Percentiles rank a stretch among this genome's conserved stretches.
Evolutionary conservation across 2,329 filamentous ascomycete species (phyloP).

Genomic region (Dothistroma septosporum): DNA sequence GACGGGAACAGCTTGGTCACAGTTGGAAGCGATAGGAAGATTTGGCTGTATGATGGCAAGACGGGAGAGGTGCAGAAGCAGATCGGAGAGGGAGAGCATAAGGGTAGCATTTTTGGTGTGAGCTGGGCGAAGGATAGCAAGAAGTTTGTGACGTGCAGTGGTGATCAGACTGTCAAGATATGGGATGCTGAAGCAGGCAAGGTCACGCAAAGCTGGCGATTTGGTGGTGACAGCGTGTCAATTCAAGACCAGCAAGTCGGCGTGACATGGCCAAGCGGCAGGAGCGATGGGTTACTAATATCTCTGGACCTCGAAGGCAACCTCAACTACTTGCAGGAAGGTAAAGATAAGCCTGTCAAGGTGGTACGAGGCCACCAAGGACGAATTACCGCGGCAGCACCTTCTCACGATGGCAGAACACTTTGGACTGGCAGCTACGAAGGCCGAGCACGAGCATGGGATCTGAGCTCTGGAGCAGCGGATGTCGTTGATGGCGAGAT

Average conservation of each 20-base stretch:
- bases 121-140: conserved; percentile 86
- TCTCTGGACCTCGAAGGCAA: conserved; percentile 85
- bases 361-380: conserved; percentile 86
- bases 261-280: conserved; percentile 79
- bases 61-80: conserved; percentile 76
- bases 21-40: conserved; percentile 85
- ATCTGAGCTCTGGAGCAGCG: conserved; percentile 65
- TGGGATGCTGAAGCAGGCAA: conserved; percentile 85
- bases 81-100: conserved; percentile 76
- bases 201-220: conserved; percentile 74
- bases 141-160: conserved; percentile 83
- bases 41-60: conserved; percentile 95
- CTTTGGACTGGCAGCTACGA: conserved; percentile 91
- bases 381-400: conserved; percentile 73
- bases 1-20: conserved; percentile 79
- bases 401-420: conserved; percentile 55
- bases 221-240: conserved; percentile 68
- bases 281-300: conserved; percentile 82
- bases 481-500: conserved; percentile 70
- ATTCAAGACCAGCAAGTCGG: conserved; percentile 90
- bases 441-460: conserved; percentile 80
- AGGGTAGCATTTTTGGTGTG: conserved; percentile 86
- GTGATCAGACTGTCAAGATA: conserved; percentile 88
- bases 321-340: conserved; percentile 79
- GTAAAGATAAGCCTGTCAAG: conserved; percentile 63